These are phyloP conservation scores for Cladosporium sp. DNA, from an alignment of 2,329 filamentous ascomycete genomes.

Conservation along the genomic window DNA sequence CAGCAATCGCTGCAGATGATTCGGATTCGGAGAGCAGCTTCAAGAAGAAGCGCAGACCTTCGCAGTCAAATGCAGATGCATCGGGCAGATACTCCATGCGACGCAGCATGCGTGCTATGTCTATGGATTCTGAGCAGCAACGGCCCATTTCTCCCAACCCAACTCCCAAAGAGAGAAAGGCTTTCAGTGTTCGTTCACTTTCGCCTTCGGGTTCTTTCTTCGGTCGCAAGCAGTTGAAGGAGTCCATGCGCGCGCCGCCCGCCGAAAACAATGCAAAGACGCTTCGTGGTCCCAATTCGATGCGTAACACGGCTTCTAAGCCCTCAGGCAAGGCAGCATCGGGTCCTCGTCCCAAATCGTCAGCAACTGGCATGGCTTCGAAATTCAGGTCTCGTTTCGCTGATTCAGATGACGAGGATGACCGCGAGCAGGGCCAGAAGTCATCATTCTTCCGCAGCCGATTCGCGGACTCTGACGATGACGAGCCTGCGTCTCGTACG, in stretches of 20 bases:
- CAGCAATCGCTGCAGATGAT: conserved; percentile 31
- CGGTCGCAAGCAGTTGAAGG: conserved; percentile 23
- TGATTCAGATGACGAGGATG: conserved; percentile 62
- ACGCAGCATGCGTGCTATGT: conserved; percentile 62
- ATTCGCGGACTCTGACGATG: conserved; percentile 47
- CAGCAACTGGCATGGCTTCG: conserved; percentile 12
- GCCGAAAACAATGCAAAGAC: conserved; percentile 12
- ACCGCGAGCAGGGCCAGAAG: conserved; percentile 25
- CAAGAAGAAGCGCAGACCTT: conserved; percentile 51
- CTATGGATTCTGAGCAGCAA: conserved; percentile 33
- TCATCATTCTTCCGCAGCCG: conserved; percentile 39
- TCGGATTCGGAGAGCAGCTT: conserved; percentile 66
- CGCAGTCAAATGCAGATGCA: conserved; percentile 29
- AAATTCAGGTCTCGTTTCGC: conserved; percentile 55
- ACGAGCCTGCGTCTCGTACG: conserved; percentile 36
- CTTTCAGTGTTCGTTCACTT: conserved; percentile 62
- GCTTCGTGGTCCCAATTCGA: conserved; percentile 15
- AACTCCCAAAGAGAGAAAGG: conserved; percentile 22
- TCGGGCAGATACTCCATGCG: conserved; percentile 59
- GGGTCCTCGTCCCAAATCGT: conserved; percentile 1
- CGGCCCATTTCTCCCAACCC: conserved; percentile 40
- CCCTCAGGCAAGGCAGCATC: background rate
- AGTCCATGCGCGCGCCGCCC: conserved; percentile 14
- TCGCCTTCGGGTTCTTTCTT: conserved; percentile 61
- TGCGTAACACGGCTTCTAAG: conserved; percentile 1